Evolutionary conservation across 148 eudicot genomes (phyloP).

Genomic region (Linanthus parryae): DNA sequence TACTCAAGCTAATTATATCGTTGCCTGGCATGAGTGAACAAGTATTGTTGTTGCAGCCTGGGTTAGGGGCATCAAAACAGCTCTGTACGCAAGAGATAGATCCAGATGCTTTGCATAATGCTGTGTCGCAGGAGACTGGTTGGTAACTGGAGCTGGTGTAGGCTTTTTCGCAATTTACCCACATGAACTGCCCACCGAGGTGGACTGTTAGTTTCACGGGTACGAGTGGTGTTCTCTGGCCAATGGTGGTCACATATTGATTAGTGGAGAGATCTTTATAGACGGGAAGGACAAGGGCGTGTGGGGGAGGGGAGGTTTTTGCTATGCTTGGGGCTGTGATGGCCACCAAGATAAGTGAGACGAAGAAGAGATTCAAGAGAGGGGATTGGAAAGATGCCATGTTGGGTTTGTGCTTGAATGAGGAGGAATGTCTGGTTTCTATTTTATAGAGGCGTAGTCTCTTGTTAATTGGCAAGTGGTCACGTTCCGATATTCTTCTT

Average conservation of each 20-base stretch:
- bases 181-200: slow-evolving; percentile 40
- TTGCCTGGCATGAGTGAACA: slow-evolving; percentile 23
- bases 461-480: too few relatives aligned
- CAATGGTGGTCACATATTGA: slow-evolving; percentile 36
- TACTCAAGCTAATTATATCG: slow-evolving; percentile 12
- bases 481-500: too few relatives aligned
- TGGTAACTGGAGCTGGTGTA: slow-evolving; percentile 40
- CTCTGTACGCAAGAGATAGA: slow-evolving; percentile 5
- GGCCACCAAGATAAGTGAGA: too few relatives aligned
- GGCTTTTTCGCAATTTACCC: slow-evolving; percentile 35
- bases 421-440: not conserved
- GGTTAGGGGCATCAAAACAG: slow-evolving; percentile 1
- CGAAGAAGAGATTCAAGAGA: slow-evolving; percentile 11
- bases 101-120: slow-evolving; percentile 36
- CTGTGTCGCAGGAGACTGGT: slow-evolving; percentile 41
- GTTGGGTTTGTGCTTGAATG: not conserved
- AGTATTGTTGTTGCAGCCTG: slow-evolving; percentile 27
- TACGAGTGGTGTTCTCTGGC: slow-evolving; percentile 45
- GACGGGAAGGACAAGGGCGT: slow-evolving; percentile 39
- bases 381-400: slow-evolving; percentile 15
- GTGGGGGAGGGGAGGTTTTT: slow-evolving; percentile 19
- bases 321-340: slow-evolving; percentile 11
- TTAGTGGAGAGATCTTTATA: slow-evolving; percentile 36
- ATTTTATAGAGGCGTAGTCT: too few relatives aligned
- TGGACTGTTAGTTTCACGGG: slow-evolving; percentile 30